phyloP scores from a whole-genome alignment of 139 green algal species.

The Tetraselmis chui region DNA sequence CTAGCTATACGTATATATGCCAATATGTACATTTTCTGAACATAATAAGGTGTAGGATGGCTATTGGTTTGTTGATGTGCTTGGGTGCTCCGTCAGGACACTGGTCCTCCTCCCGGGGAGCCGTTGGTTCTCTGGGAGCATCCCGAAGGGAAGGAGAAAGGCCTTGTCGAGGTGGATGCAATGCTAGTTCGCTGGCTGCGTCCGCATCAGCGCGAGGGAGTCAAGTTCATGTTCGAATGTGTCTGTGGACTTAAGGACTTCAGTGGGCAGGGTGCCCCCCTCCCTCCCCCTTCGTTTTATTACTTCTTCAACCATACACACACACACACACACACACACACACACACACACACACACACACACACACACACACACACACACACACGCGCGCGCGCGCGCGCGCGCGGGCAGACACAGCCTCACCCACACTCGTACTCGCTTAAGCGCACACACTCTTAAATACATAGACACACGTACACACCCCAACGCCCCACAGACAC shows the following conservation, averaged over 20 bases:
- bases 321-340: too few species aligned
- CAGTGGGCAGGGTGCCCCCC: conserved; percentile 31
- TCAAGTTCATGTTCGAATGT: conserved; percentile 99
- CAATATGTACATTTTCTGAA: too few species aligned
- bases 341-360: too few species aligned
- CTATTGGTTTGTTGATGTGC: too few species aligned
- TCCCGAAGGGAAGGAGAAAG: conserved; percentile 3
- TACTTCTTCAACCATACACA: background rate
- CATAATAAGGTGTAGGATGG: too few species aligned
- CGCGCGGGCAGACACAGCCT: background rate
- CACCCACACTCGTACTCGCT: background rate
- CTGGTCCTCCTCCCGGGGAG: conserved; percentile 35
- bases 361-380: too few species aligned
- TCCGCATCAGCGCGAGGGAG: conserved; percentile 91
- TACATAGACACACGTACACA: too few species aligned
- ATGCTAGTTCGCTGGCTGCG: conserved; percentile 84
- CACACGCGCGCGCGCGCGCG: background rate
- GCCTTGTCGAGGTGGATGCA: conserved; percentile 61
- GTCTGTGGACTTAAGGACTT: conserved; percentile 66
- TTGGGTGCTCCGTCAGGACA: background rate
- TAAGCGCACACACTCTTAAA: too few species aligned
- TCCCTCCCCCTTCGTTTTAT: background rate
- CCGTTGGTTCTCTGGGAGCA: conserved; percentile 76
- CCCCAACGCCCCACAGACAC: too few species aligned
- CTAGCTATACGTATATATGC: conserved; percentile 10